Conservation (phyloP, 345 rosid species). For the Eucalyptus polybractea region DNA sequence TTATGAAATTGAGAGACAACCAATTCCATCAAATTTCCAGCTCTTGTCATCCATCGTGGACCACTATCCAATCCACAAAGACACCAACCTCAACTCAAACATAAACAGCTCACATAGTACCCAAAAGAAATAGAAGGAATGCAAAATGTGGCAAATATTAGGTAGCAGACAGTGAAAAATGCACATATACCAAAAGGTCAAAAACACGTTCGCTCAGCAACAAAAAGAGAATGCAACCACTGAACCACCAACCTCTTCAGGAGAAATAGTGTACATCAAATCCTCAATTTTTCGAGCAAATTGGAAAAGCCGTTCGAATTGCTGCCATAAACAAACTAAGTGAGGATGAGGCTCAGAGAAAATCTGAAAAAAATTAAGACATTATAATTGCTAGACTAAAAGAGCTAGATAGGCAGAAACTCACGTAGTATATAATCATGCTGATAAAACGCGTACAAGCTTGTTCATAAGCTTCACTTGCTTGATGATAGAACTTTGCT, state of each 20-base stretch:
- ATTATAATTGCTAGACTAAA: background rate
- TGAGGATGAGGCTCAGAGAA: background rate
- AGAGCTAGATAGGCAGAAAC: slow-evolving; percentile 6
- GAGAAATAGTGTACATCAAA: slow-evolving; percentile 84
- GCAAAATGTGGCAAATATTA: background rate
- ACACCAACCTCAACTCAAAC: background rate
- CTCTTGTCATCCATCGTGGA: background rate
- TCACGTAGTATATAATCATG: slow-evolving; percentile 89
- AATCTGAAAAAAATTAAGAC: background rate
- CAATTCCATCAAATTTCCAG: background rate
- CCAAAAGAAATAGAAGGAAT: background rate
- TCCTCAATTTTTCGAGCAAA: slow-evolving; percentile 88
- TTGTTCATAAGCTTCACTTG: slow-evolving; percentile 97
- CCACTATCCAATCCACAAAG: background rate
- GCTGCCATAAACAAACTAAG: slow-evolving; percentile 34
- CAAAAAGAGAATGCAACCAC: background rate
- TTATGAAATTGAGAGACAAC: background rate
- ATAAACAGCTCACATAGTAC: background rate
- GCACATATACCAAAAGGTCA: background rate
- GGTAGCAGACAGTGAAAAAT: background rate
- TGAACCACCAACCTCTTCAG: slow-evolving; percentile 72
- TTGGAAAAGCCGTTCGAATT: slow-evolving; percentile 92
- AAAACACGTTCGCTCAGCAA: background rate
- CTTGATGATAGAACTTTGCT: slow-evolving; percentile 99
- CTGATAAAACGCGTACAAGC: slow-evolving; percentile 96